These are phyloP conservation scores for Podaxis sp. DNA, from an alignment of 768 basidiomycete species.

Conservation along the genomic window DNA sequence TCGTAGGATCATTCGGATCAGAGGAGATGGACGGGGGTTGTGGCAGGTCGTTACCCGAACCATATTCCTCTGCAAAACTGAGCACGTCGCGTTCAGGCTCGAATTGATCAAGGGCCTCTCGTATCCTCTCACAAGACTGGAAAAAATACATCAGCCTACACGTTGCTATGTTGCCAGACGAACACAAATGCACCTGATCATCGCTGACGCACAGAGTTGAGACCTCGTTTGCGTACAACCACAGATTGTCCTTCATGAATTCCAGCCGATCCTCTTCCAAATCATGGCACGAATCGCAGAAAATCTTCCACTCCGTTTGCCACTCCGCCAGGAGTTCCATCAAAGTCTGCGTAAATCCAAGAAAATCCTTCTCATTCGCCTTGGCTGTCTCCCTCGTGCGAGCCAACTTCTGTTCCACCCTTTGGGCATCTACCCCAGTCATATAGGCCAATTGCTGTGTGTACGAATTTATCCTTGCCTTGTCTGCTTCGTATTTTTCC, in stretches of 20 bases:
- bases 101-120: slow-evolving; percentile 80
- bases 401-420: slow-evolving; percentile 77
- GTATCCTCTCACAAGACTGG: slow-evolving; percentile 88
- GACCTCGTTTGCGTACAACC: slow-evolving; percentile 92
- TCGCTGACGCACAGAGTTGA: slow-evolving; percentile 94
- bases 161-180: too few species aligned
- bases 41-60: slow-evolving; percentile 80
- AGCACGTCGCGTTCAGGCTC: slow-evolving; percentile 83
- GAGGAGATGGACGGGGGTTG: slow-evolving; percentile 72
- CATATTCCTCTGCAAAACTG: slow-evolving; percentile 81
- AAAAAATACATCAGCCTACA: slow-evolving; percentile 1
- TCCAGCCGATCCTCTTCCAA: slow-evolving; percentile 93
- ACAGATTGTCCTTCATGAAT: slow-evolving; percentile 90
- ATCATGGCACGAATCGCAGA: slow-evolving; percentile 96
- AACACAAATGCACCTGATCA: slow-evolving; percentile 64
- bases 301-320: slow-evolving; percentile 92
- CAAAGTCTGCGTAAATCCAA: slow-evolving; percentile 71
- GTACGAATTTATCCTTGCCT: slow-evolving; percentile 83
- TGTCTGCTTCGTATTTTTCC: slow-evolving; percentile 88
- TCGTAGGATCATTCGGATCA: slow-evolving; percentile 28
- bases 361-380: slow-evolving; percentile 87
- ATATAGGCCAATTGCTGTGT: slow-evolving; percentile 80
- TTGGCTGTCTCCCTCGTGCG: slow-evolving; percentile 83
- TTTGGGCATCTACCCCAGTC: slow-evolving; percentile 87
- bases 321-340: slow-evolving; percentile 73